Evolutionary conservation across 163 green algal genomes (phyloP), one percentile per base, ranked within the genome.

Genomic region (Chlamydomonas reinhardtii): DNA sequence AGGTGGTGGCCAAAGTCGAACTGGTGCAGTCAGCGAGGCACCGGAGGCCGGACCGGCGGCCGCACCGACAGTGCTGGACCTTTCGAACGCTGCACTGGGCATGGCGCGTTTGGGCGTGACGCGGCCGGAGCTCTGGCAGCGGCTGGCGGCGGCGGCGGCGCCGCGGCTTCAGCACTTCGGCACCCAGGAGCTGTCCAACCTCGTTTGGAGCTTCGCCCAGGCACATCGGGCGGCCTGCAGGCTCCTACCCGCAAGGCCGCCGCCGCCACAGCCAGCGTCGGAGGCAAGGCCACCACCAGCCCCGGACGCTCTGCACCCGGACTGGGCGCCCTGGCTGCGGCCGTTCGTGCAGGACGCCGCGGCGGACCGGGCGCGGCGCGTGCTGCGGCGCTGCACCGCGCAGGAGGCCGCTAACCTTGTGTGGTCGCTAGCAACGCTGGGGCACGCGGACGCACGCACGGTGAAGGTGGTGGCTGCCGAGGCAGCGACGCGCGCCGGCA

Each of bases 131-230:
- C 54, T 79, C 32, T 86, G 80, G 80, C 31, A 65, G 54, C 48
- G 35, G 35, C 80, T 86, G 70, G n/a, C 70, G 56, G 66, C 32
- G 48, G 56, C 80, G 20, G 70, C 35, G 6, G 48, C 54, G 24
- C 52, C 54, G 19, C 25, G 20, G 69, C 12, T 73, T 31, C 32
- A 5, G 32, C 54, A 54, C 4, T 85, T 78, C 35, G 69, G 70
- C 29, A 54, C 62, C 0, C 74, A 87, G 70, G 84, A 90, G 74
- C 22, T 84, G 12, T 48, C 59, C 62, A 89, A 86, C 85, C 71
- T 85, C 22, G 35, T 87, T 22, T 92, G 84, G 71, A 84, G 80
- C n/a, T 65, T 92, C 52, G 88, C 89, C 22, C 78, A 88, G n/a
- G 61, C 87, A 9, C 80, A 86, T 54, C 34, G 80, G 4, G 70